Conservation (phyloP, 164 flowering plant species). For the Annona cherimola region DNA sequence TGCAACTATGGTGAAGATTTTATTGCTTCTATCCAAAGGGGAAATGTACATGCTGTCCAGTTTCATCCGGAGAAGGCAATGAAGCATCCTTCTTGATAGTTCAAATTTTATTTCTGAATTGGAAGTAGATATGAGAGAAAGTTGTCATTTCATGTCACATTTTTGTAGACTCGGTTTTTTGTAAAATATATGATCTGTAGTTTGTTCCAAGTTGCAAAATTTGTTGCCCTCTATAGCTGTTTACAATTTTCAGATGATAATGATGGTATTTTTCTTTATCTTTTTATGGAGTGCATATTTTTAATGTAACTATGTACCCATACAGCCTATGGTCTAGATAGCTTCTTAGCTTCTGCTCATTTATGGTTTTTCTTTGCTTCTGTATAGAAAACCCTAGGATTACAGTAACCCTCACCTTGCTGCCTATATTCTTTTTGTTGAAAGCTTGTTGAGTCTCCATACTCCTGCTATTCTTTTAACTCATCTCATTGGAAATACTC, state of each 20-base stretch:
- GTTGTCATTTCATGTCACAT: too few species aligned
- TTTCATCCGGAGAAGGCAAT: conserved; percentile 86
- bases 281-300: too few species aligned
- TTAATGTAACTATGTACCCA: too few species aligned
- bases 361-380: too few species aligned
- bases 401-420: too few species aligned
- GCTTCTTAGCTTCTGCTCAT: too few species aligned
- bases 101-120: not conserved
- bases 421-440: not conserved
- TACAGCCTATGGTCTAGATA: too few species aligned
- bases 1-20: conserved; percentile 86
- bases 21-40: conserved; percentile 80
- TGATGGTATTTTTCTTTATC: too few species aligned
- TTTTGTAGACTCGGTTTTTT: too few species aligned
- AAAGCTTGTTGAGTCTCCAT: not conserved
- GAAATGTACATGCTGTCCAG: conserved; percentile 95
- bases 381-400: too few species aligned
- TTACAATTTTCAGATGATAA: not conserved
- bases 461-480: not conserved
- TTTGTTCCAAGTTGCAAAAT: not conserved
- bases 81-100: not conserved
- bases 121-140: too few species aligned
- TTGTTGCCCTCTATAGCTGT: not conserved
- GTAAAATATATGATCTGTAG: not conserved
- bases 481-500: not conserved